Evolutionary conservation across 768 basidiomycete genomes (phyloP).

Genomic region (Tubosaeta sp.): DNA sequence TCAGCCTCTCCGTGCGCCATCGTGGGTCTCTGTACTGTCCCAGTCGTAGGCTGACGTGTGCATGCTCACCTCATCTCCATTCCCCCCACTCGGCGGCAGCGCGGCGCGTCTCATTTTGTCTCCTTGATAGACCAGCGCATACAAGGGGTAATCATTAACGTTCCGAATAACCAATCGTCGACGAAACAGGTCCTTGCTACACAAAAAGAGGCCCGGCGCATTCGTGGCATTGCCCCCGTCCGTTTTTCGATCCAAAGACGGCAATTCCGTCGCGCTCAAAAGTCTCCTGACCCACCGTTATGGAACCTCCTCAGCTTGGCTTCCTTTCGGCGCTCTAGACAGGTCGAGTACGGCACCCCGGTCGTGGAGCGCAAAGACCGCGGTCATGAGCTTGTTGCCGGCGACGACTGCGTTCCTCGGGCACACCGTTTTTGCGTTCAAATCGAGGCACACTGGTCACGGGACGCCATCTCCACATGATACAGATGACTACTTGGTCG

Average conservation of each 20-base stretch:
- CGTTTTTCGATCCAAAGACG: background rate
- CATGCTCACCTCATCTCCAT: slow-evolving; percentile 7
- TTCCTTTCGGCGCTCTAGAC: slow-evolving; percentile 11
- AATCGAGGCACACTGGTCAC: slow-evolving; percentile 4
- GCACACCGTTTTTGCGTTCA: background rate
- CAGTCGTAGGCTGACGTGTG: background rate
- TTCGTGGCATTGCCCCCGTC: background rate
- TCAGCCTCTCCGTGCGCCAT: no score
- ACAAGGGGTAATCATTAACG: background rate
- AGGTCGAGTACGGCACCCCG: slow-evolving; percentile 1
- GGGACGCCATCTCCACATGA: slow-evolving; percentile 5
- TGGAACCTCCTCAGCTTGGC: background rate
- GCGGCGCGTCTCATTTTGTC: slow-evolving; percentile 3
- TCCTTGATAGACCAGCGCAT: no score
- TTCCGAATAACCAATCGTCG: slow-evolving; percentile 15
- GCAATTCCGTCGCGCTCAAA: slow-evolving; percentile 7
- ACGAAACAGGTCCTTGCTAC: background rate
- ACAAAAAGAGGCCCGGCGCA: background rate
- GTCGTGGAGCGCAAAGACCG: slow-evolving; percentile 9
- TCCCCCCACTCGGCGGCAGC: slow-evolving; percentile 5
- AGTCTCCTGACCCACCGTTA: slow-evolving; percentile 3
- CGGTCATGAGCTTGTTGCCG: slow-evolving; percentile 1
- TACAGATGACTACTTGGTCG: background rate
- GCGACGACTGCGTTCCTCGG: slow-evolving; percentile 5
- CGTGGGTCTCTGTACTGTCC: background rate